Evolutionary conservation across 1,284 basidiomycete species (phyloP).

Genomic region (Ceratobasidium sp.): DNA sequence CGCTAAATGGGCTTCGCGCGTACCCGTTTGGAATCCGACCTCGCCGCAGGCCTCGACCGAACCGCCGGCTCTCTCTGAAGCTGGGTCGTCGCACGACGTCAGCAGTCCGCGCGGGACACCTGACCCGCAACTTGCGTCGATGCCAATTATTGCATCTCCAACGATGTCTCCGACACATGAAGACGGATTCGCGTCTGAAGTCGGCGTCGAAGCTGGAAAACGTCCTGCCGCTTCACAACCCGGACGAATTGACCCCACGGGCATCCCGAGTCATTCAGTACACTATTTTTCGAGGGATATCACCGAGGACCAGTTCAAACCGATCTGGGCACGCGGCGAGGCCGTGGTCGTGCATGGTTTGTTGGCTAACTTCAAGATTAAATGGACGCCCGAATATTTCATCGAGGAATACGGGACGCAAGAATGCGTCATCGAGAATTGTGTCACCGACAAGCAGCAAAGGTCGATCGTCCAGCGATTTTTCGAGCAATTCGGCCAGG

Average conservation of each 20-base stretch:
- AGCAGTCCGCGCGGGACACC: slow-evolving; percentile 49
- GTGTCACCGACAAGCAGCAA: slow-evolving; percentile 76
- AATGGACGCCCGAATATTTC: slow-evolving; percentile 89
- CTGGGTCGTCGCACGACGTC: slow-evolving; percentile 45
- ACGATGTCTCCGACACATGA: slow-evolving; percentile 43
- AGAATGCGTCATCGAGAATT: slow-evolving; percentile 81
- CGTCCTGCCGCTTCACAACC: slow-evolving; percentile 61
- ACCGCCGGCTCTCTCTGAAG: slow-evolving; percentile 39
- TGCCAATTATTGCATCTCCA: slow-evolving; percentile 31
- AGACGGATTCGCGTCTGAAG: slow-evolving; percentile 4
- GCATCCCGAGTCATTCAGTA: slow-evolving; percentile 54
- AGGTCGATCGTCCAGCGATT: slow-evolving; percentile 80
- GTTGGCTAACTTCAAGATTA: slow-evolving; percentile 69
- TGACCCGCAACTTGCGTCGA: slow-evolving; percentile 36
- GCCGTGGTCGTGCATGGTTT: slow-evolving; percentile 82
- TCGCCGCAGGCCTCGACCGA: slow-evolving; percentile 32
- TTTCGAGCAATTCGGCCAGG: slow-evolving; percentile 82
- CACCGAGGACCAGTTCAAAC: slow-evolving; percentile 72
- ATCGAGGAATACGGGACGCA: slow-evolving; percentile 75
- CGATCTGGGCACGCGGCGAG: slow-evolving; percentile 78
- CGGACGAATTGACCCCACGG: slow-evolving; percentile 59
- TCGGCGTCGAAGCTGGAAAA: slow-evolving; percentile 14
- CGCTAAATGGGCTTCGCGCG: slow-evolving; percentile 3
- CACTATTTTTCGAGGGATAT: slow-evolving; percentile 67
- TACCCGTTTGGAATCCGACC: background rate